Evolutionary conservation across 495 filamentous ascomycete genomes (phyloP).

Genomic region (Annulohypoxylon nitens): DNA sequence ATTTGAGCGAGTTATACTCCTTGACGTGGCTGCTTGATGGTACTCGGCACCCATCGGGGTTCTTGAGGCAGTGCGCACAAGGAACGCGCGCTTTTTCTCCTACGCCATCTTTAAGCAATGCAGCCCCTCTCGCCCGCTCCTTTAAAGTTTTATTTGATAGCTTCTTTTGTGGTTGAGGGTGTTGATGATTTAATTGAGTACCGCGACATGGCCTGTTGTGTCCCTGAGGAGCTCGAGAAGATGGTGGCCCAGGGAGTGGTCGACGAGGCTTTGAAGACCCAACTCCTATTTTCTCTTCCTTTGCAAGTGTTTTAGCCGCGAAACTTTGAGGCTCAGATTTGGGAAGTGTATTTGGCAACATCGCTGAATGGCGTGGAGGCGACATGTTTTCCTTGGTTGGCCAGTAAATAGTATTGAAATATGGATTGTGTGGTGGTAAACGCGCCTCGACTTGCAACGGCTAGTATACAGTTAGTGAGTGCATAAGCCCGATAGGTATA

Average conservation of each 20-base stretch:
- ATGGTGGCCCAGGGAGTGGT: background rate
- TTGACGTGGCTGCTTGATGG: background rate
- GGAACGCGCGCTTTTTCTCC: background rate
- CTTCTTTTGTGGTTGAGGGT: background rate
- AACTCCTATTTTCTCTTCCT: too few relatives aligned
- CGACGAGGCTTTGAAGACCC: background rate
- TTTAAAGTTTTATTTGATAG: background rate
- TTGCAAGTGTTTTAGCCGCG: too few relatives aligned
- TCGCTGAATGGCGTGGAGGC: too few relatives aligned
- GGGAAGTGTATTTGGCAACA: too few relatives aligned
- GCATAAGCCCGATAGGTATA: too few relatives aligned
- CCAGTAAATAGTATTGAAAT: too few relatives aligned
- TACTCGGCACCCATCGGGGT: conserved; percentile 1
- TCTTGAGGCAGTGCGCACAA: background rate
- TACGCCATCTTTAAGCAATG: background rate
- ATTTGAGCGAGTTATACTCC: background rate
- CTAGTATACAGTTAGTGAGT: too few relatives aligned
- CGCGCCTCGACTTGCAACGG: too few relatives aligned
- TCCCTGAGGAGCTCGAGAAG: background rate
- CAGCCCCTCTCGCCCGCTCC: background rate
- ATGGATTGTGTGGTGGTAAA: too few relatives aligned
- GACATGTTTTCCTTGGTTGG: too few relatives aligned
- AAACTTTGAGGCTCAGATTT: too few relatives aligned
- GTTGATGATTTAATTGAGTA: background rate
- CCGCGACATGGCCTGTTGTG: background rate